These are phyloP conservation scores for Neurospora pannonica DNA, from an alignment of 495 filamentous ascomycete species.

Conservation along the genomic window DNA sequence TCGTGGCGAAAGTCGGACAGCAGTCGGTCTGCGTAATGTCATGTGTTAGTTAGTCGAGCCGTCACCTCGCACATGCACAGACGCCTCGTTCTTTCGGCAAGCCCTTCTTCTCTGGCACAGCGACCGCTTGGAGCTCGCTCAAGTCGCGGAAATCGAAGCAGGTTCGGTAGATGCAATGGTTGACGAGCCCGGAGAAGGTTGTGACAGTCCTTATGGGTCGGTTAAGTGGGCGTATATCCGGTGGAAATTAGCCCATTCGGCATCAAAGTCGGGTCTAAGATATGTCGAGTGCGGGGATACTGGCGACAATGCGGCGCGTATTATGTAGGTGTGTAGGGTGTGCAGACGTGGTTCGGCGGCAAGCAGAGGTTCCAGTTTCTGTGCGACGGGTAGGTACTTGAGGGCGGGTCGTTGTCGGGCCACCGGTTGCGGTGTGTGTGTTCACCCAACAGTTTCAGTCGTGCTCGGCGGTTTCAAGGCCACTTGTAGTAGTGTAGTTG, in stretches of 20 bases:
- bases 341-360: conserved; percentile 1
- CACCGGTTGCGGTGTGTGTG: conserved; percentile 1
- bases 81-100: conserved; percentile 3
- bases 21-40: conserved; percentile 17
- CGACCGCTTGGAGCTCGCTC: not conserved
- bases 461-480: conserved; percentile 12
- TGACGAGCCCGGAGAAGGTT: not conserved
- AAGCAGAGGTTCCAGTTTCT: not conserved
- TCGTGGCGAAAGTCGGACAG: conserved; percentile 17
- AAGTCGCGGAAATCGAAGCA: not conserved
- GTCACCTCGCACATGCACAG: conserved; percentile 17
- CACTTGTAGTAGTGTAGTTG: conserved; percentile 11
- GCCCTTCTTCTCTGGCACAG: not conserved
- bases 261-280: conserved; percentile 2
- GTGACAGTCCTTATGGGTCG: not conserved
- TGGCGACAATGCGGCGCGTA: conserved; percentile 14
- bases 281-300: conserved; percentile 6
- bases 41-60: conserved; percentile 21
- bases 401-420: not conserved
- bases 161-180: not conserved
- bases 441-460: conserved; percentile 6
- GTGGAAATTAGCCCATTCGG: conserved; percentile 4
- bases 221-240: not conserved
- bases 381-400: not conserved
- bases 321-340: conserved; percentile 12